A percentile compares a stretch with the other conserved stretches of the same genome.
Evolutionary conservation across 495 filamentous ascomycete species (phyloP).

Genomic region (Neurospora sp.): DNA sequence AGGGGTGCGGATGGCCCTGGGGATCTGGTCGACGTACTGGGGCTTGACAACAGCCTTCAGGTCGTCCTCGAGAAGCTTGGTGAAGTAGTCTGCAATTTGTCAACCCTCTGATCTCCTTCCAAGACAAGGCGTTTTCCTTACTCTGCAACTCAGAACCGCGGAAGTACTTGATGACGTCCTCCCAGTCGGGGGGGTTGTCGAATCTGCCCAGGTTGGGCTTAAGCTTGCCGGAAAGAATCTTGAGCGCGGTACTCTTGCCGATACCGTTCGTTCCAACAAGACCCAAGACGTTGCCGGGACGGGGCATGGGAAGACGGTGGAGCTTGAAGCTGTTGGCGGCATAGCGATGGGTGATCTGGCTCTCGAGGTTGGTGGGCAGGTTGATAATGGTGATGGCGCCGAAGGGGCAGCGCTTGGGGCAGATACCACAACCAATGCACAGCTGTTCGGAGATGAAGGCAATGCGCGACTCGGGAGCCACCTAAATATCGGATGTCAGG

Average conservation of each 20-base stretch:
- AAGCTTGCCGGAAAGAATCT: conserved; percentile 94
- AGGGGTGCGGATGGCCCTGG: conserved; percentile 72
- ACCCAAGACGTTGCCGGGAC: conserved; percentile 93
- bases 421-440: conserved; percentile 89
- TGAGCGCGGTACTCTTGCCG: conserved; percentile 95
- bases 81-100: conserved; percentile 72
- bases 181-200: conserved; percentile 97
- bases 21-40: conserved; percentile 97
- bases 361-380: conserved; percentile 95
- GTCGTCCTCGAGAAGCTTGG: conserved; percentile 91
- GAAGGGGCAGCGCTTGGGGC: conserved; percentile 98
- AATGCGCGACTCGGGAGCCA: conserved; percentile 79
- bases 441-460: conserved; percentile 90
- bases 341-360: conserved; percentile 94
- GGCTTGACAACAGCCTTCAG: conserved; percentile 97
- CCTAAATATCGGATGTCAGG: conserved; percentile 52
- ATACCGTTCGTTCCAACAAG: conserved; percentile 99
- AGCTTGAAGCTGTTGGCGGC: conserved; percentile 99
- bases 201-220: conserved; percentile 95
- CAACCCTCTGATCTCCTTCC: conserved; percentile 3
- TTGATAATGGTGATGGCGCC: conserved; percentile 99
- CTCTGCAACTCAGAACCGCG: conserved; percentile 94
- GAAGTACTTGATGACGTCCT: conserved; percentile 97
- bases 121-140: conserved; percentile 29
- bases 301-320: conserved; percentile 87